A percentile compares a stretch with the other conserved stretches of the same genome.
phyloP scores from a whole-genome alignment of 345 rosid genomes.

The Erucastrum elatum region DNA sequence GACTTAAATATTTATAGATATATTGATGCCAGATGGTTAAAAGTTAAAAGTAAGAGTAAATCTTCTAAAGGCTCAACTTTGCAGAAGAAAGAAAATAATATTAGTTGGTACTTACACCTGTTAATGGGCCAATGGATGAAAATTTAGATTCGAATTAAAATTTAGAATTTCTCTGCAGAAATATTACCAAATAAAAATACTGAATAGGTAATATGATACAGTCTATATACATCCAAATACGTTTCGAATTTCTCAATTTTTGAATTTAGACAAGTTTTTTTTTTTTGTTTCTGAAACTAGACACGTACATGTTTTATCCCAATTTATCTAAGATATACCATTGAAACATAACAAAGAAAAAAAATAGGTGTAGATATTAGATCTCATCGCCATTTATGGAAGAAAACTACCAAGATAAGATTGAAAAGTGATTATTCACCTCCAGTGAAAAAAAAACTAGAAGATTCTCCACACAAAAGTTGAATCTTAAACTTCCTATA shows the following conservation, averaged over 20 bases:
- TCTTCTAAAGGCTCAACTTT: background rate
- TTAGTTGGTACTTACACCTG: too few relatives aligned
- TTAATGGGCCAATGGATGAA: background rate
- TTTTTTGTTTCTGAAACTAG: background rate
- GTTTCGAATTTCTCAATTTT: background rate
- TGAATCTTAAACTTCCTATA: constrained; percentile 13
- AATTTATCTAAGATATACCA: background rate
- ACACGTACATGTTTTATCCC: background rate
- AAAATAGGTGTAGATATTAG: background rate
- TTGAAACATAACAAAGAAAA: background rate
- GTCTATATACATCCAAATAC: background rate
- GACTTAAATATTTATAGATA: background rate
- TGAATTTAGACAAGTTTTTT: background rate
- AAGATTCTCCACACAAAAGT: background rate
- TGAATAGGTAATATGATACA: background rate
- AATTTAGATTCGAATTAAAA: background rate
- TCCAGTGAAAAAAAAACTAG: too few relatives aligned
- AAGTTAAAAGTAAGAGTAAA: background rate
- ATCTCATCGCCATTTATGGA: background rate
- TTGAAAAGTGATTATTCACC: background rate
- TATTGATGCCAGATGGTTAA: constrained; percentile 1
- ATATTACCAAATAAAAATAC: background rate
- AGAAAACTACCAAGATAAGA: background rate
- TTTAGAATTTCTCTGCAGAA: background rate
- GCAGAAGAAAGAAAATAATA: background rate